These are phyloP conservation scores for Pulveroboletus sp. DNA, from an alignment of 768 basidiomycete species.

Conservation along the genomic window DNA sequence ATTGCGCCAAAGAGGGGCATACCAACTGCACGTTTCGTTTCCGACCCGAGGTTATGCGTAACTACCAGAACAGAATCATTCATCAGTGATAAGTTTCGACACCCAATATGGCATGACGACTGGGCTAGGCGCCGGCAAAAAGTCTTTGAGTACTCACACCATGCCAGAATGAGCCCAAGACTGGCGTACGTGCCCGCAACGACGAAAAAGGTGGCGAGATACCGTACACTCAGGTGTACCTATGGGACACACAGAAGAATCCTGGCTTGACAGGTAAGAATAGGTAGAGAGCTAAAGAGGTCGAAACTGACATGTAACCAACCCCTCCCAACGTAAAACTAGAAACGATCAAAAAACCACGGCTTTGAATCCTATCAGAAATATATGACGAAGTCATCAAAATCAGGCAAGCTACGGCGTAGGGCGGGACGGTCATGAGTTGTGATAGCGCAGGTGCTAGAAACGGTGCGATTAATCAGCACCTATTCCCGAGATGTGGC, in stretches of 20 bases:
- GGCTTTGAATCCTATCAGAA: constrained; percentile 43
- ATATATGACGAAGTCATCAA: constrained; percentile 35
- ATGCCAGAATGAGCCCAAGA: constrained; percentile 44
- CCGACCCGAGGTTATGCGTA: constrained; percentile 41
- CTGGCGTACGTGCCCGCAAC: constrained; percentile 44
- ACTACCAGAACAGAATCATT: constrained; percentile 23
- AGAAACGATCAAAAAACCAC: constrained; percentile 35
- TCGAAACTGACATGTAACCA: constrained; percentile 38
- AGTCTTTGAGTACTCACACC: constrained; percentile 37
- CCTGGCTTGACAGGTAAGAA: constrained; percentile 7
- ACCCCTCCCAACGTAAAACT: constrained; percentile 34
- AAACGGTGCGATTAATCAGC: constrained; percentile 1
- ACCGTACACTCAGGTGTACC: constrained; percentile 34
- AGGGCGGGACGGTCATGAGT: constrained; percentile 52
- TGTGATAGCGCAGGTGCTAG: constrained; percentile 44
- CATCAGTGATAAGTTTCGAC: background rate
- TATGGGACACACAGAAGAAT: constrained; percentile 35
- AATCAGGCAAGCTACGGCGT: constrained; percentile 40
- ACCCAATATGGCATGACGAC: background rate
- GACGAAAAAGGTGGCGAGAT: constrained; percentile 45
- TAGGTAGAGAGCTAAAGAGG: background rate
- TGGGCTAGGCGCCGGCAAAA: background rate
- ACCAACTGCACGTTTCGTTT: constrained; percentile 43
- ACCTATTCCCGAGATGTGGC: background rate
- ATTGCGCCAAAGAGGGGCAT: constrained; percentile 41